These are phyloP conservation scores for Amaranthus tricolor DNA, from an alignment of 179 eudicot genomes.

Conservation along the genomic window DNA sequence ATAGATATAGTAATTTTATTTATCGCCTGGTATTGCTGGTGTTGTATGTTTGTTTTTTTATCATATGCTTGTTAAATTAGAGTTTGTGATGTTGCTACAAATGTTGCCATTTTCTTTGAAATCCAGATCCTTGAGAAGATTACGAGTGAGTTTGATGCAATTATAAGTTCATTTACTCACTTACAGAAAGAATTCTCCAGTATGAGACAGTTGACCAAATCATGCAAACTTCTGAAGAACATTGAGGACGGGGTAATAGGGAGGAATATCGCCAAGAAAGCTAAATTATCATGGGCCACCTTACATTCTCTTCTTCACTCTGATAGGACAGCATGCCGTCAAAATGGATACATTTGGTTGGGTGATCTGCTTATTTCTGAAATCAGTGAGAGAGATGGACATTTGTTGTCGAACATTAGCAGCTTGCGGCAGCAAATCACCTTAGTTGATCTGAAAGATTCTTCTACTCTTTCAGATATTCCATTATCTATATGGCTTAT, in stretches of 20 bases:
- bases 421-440: conserved; percentile 68
- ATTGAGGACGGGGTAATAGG: conserved; percentile 50
- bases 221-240: conserved; percentile 54
- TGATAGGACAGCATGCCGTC: conserved; percentile 72
- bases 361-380: conserved; percentile 88
- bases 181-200: conserved; percentile 73
- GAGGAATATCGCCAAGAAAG: conserved; percentile 44
- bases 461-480: conserved; percentile 53
- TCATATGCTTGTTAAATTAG: background rate
- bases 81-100: background rate
- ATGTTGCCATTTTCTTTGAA: background rate
- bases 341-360: conserved; percentile 91
- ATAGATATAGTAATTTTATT: background rate
- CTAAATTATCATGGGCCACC: conserved; percentile 84
- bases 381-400: conserved; percentile 57
- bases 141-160: conserved; percentile 67
- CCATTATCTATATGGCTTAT: conserved; percentile 86
- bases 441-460: conserved; percentile 69
- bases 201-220: conserved; percentile 70
- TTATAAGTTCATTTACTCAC: conserved; percentile 78
- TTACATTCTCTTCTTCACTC: conserved; percentile 98
- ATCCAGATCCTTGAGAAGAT: conserved; percentile 83
- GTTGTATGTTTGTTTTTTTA: background rate
- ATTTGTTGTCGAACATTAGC: conserved; percentile 57
- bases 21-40: conserved; percentile 1